Conservation (phyloP, 768 basidiomycete species). For the Calvatia gigantea region DNA sequence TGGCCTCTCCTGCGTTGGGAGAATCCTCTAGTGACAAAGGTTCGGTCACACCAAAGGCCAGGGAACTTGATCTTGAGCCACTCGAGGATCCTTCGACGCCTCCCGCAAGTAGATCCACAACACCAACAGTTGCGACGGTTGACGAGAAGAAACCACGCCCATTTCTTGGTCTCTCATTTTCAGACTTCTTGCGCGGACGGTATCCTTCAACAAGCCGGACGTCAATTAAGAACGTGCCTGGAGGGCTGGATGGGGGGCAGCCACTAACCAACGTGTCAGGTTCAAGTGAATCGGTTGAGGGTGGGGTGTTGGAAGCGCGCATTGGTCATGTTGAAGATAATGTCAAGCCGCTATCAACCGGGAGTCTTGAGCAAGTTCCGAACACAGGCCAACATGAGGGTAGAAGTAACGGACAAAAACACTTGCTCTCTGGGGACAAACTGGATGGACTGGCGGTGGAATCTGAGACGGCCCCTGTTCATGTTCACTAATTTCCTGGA, state of each 20-base stretch:
- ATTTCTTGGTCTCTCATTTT: constrained; percentile 61
- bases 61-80: constrained; percentile 17
- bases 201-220: constrained; percentile 46
- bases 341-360: not conserved
- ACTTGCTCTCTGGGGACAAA: not conserved
- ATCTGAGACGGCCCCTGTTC: constrained; percentile 1
- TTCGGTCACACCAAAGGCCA: constrained; percentile 35
- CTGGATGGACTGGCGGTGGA: not conserved
- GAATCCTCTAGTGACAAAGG: constrained; percentile 22
- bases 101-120: constrained; percentile 52
- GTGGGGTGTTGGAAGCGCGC: not conserved
- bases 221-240: constrained; percentile 17
- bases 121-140: constrained; percentile 44
- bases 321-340: not conserved
- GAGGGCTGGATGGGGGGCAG: constrained; percentile 8
- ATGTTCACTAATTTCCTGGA: not conserved
- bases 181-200: constrained; percentile 60
- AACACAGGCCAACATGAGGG: not conserved
- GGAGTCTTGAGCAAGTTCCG: not conserved
- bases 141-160: constrained; percentile 38
- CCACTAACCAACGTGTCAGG: not conserved
- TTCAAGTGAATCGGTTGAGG: not conserved
- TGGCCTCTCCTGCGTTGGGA: constrained; percentile 14
- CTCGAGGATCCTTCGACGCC: constrained; percentile 36
- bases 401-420: not conserved